Evolutionary conservation across 192 early-diverging fungal genomes (phyloP), one percentile per base, ranked within the genome.

Genomic region (Backusella mclennaniae): DNA sequence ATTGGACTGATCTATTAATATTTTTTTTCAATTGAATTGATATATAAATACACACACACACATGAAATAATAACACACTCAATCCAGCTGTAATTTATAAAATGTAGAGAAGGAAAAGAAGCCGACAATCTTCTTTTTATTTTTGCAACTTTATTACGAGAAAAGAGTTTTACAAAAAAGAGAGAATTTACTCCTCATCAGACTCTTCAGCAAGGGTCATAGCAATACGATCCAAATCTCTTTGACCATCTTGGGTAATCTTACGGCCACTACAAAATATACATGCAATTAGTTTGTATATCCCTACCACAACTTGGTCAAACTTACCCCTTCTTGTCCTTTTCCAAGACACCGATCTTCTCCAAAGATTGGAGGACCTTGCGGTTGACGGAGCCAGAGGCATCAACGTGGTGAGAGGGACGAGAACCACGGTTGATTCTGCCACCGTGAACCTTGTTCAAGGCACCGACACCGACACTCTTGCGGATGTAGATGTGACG

Each of bases 191-290:
- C 33, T 81, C 80, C 39, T 76, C 74, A 39, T 82, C 81, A 75
- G 56, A 44, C n/a, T 82, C 76, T 19, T 67, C 73, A 23, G 71
- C 63, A 35, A 82, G 72, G 66, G 87, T 85, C 83, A 82, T 83
- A 69, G 95, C 94, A 84, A 97, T 97, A 83, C 96, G 95, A 90
- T 99, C 98, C 85, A 99, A 92, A 89, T 98, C 97, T 87, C 97
- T 95, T 87, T 96, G 97, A 75, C 98, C 98, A 79, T 95, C 94
- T 73, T 91, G 90, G 85, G 97, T 93, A 89, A 99, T 96, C 84
- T 88, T 90, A 85, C 98, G 96, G 73, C 98, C 98, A 90, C 96
- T 93, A 75, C 31, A 35, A 52, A 21, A 14, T 44, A 38, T 35
- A 71, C 26, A 39, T 2, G 35, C 23, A 2, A 17, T 44, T 66